Evolutionary conservation across 164 flowering plant species (phyloP).

Genomic region (Vitis cinerea): DNA sequence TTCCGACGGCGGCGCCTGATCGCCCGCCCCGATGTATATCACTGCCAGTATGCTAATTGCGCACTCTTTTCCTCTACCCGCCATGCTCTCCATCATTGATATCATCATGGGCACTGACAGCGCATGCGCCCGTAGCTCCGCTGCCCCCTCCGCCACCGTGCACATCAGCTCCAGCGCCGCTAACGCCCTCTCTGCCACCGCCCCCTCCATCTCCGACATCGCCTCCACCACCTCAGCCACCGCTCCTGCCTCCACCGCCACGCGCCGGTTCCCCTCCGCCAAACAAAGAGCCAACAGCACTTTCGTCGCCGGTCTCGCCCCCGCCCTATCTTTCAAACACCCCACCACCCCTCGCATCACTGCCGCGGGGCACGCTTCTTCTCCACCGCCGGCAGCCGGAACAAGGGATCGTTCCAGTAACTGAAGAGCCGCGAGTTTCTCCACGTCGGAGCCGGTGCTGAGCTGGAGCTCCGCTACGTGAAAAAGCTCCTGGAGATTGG

Average conservation of each 20-base stretch:
- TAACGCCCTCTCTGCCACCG: constrained; percentile 74
- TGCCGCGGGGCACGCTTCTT: constrained; percentile 48
- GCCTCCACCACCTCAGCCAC: constrained; percentile 51
- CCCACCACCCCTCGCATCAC: constrained; percentile 53
- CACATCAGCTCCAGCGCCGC: constrained; percentile 87
- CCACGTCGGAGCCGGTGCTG: constrained; percentile 35
- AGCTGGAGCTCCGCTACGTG: constrained; percentile 65
- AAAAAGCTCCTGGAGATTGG: constrained; percentile 53
- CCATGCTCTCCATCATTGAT: constrained; percentile 60
- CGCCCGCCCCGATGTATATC: constrained; percentile 36
- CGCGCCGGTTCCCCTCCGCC: constrained; percentile 65
- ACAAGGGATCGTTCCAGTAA: constrained; percentile 61
- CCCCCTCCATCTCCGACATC: constrained; percentile 52
- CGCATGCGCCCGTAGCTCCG: constrained; percentile 69
- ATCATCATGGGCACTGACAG: constrained; percentile 88
- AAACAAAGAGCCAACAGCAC: constrained; percentile 70
- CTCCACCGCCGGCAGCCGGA: constrained; percentile 45
- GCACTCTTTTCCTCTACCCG: constrained; percentile 66
- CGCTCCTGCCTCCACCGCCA: constrained; percentile 70
- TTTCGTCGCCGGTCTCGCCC: constrained; percentile 63
- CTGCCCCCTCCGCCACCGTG: constrained; percentile 76
- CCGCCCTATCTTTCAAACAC: constrained; percentile 30
- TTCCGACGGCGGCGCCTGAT: constrained; percentile 52
- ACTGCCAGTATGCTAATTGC: constrained; percentile 70
- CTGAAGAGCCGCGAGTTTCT: constrained; percentile 46